Base-by-base conservation (phyloP, 2,329 filamentous ascomycete genomes). In the Sporothrix euskadiensis region DNA sequence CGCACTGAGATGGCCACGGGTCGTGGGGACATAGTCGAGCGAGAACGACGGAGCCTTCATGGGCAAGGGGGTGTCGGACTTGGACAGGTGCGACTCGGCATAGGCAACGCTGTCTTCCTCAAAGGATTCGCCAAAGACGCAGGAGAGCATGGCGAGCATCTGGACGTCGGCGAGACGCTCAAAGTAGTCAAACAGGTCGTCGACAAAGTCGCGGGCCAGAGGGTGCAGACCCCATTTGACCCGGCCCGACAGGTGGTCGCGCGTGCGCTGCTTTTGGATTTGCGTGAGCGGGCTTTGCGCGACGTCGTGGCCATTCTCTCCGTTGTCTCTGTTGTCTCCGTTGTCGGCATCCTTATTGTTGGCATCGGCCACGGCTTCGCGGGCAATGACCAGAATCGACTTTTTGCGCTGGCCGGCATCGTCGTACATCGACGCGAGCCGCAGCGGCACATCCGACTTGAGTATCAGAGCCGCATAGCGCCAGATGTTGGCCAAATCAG, bases 401-500 rank as follows among this genome's bases (percentile, higher is more conserved):
- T 91, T 85, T 9, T 85, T 84, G 56, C 85, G 83, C 75, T 86
- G 83, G 41, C 72, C 72, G 1, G 71, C 69, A 10, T 76, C 74
- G 12, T 70, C 70, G 22, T 63, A 71, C 3, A 85, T 82, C 3
- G 85, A 84, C 59, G 91, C 82, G 35, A 93, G 83, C 77, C 91
- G 87, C 3, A 95, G 83, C 0, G 92, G 92, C 39, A 94, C 90
- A 61, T 93, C 89, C 77, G 92, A 92, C 76, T 90, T 89, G 63
- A 98, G 83, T 6, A 98, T 85, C 73, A 98, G 84, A 22, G 89
- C 91, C 72, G 94, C 85, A 76, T 98, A 91, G 68, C 88, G 89
- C 96, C 96, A 99, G 7, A 97, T 88, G 77, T 94, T 89, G 35
- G 92, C 91, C 41, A 97, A 82, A 76, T 97, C 93, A 16, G 85